Base-by-base conservation (phyloP, 257 asterid species). In the Forsythia suspensa region DNA sequence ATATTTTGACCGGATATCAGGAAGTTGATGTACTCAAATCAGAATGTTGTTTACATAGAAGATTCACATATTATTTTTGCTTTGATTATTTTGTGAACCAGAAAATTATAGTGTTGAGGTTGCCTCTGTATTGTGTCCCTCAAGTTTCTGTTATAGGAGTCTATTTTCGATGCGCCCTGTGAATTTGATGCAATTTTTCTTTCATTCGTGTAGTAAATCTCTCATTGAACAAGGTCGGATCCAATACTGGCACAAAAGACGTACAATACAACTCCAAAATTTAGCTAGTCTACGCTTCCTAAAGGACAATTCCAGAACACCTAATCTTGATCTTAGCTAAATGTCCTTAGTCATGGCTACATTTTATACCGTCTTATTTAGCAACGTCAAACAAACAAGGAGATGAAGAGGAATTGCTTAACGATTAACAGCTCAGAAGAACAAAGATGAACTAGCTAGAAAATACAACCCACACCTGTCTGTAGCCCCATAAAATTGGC, bases 31-130 rank as follows among this genome's bases (percentile, higher is more conserved):
- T 77, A 84, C 74, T 70, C 79, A 77, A 38, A 77, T 48, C 65
- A 78, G 75, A 78, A 73, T 72, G 21, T 82, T 44, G 43, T 70
- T 59, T 57, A 75, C 80, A 76, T n/a, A 24, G 80, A 55, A 16
- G 75, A 84, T 71, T 44, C 78, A 73, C n/a, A 48, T 79, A 75
- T n/a, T 75, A 77, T 77, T 78, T 70, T 39, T 79, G 78, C 76
- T 80, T 46, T 65, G 68, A 63, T 81, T 68, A 78, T 76, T 76
- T 77, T 72, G 68, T 66, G 84, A 73, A 78, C 51, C 69, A 16
- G 69, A 51, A 43, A 16, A 55, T 55, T 71, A 70, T 75, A 77
- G 13, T 55, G 42, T 77, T 38, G 76, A 68, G 86, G 79, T 18
- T 46, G 74, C 80, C 61, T 80, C 72, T 40, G 65, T 81, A 76